Conservation (phyloP, 257 asterid genomes). For the Lycium ferocissimum region DNA sequence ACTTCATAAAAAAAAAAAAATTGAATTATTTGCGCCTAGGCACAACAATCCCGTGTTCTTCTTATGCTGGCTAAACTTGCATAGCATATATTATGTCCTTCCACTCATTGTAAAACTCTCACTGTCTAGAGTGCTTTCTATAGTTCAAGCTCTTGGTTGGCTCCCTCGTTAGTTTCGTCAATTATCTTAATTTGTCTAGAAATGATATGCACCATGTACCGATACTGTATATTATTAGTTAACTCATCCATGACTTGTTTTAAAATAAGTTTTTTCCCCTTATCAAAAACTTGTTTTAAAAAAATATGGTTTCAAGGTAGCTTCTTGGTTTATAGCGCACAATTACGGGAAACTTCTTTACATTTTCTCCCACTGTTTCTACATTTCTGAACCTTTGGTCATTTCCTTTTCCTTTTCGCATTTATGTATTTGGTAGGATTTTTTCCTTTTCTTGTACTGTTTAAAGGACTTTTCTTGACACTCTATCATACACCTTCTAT, state of each 20-base stretch:
- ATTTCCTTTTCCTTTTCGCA: neutral
- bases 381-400: neutral
- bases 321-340: neutral
- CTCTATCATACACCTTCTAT: neutral
- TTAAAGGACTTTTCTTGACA: neutral
- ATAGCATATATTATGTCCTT: too few relatives aligned
- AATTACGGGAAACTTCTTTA: neutral
- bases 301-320: neutral
- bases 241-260: neutral
- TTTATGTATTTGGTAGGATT: too few relatives aligned
- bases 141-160: neutral
- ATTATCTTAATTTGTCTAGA: neutral
- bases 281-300: too few relatives aligned
- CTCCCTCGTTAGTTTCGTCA: neutral
- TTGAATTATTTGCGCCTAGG: too few relatives aligned
- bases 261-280: too few relatives aligned
- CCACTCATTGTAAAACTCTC: too few relatives aligned
- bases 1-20: too few relatives aligned
- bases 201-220: neutral
- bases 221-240: neutral
- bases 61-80: too few relatives aligned
- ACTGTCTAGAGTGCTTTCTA: too few relatives aligned
- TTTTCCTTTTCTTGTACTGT: too few relatives aligned
- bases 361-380: neutral
- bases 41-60: too few relatives aligned